Evolutionary conservation across 106 monocot species (phyloP).

Genomic region (Platanthera zijinensis): DNA sequence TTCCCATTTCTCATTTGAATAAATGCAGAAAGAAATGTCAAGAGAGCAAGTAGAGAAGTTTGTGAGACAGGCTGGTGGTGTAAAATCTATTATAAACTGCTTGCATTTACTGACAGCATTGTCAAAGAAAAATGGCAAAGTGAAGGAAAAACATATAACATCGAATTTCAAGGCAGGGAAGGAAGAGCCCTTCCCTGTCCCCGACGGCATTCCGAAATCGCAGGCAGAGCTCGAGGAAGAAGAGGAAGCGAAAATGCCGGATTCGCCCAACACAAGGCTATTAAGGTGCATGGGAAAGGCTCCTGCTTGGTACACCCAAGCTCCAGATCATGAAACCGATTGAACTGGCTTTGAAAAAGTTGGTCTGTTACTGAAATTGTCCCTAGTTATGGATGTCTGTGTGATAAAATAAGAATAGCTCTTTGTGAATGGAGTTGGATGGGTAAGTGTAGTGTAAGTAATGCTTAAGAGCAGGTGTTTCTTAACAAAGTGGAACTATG

Average conservation of each 20-base stretch:
- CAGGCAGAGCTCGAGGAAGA: slow-evolving; percentile 73
- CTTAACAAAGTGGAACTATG: not conserved
- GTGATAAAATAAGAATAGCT: too few species aligned
- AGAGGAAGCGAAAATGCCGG: slow-evolving; percentile 58
- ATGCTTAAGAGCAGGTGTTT: not conserved
- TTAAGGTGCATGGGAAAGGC: slow-evolving; percentile 51
- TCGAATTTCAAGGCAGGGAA: slow-evolving; percentile 8
- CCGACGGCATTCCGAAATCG: slow-evolving; percentile 75
- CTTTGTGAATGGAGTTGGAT: not conserved
- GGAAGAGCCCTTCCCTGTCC: slow-evolving; percentile 36
- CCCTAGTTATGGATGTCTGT: too few species aligned
- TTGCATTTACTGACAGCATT: slow-evolving; percentile 45
- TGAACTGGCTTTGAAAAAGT: slow-evolving; percentile 20
- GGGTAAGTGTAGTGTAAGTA: not conserved
- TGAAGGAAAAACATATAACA: not conserved
- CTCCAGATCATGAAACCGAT: slow-evolving; percentile 73
- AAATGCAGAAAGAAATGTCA: slow-evolving; percentile 49
- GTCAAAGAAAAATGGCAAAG: slow-evolving; percentile 27
- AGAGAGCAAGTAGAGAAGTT: slow-evolving; percentile 63
- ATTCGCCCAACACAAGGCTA: slow-evolving; percentile 61
- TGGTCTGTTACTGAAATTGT: too few species aligned
- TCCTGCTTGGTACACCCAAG: slow-evolving; percentile 72
- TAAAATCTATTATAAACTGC: slow-evolving; percentile 38
- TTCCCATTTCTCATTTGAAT: not conserved
- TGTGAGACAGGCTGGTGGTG: slow-evolving; percentile 47